These are phyloP conservation scores for Polyporus tsugae DNA, from an alignment of 1,284 basidiomycete genomes.

Conservation along the genomic window DNA sequence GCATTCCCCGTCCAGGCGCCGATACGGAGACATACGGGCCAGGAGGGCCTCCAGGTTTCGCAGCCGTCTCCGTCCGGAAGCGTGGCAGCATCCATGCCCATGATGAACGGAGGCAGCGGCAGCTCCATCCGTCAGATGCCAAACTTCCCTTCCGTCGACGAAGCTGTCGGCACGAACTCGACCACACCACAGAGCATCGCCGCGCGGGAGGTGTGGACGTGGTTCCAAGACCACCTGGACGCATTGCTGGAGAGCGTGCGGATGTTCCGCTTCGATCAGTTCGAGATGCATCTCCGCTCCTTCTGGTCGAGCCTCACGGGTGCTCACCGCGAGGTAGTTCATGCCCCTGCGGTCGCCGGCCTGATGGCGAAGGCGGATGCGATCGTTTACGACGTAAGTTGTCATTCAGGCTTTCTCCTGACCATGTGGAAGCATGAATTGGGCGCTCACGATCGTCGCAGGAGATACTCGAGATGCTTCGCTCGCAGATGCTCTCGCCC, in stretches of 20 bases:
- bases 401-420: constrained; percentile 14
- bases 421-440: constrained; percentile 13
- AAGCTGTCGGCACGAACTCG: constrained; percentile 78
- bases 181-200: constrained; percentile 77
- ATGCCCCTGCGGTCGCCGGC: constrained; percentile 86
- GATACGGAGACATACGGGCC: constrained; percentile 72
- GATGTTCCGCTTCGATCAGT: constrained; percentile 84
- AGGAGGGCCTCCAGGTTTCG: constrained; percentile 58
- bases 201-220: constrained; percentile 84
- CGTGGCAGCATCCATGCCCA: constrained; percentile 54
- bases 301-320: constrained; percentile 83
- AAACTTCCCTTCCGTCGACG: constrained; percentile 85
- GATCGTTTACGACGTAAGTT: constrained; percentile 84
- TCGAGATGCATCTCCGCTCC: constrained; percentile 82
- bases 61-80: constrained; percentile 60
- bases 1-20: constrained; percentile 75
- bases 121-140: constrained; percentile 79
- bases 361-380: constrained; percentile 90
- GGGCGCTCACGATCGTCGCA: constrained; percentile 40
- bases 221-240: constrained; percentile 89
- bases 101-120: constrained; percentile 52
- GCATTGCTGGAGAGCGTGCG: constrained; percentile 79
- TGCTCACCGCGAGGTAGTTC: constrained; percentile 83
- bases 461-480: constrained; percentile 88
- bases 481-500: constrained; percentile 83